These are phyloP conservation scores for Cystobasidium onofrii DNA, from an alignment of 768 basidiomycete genomes.

Conservation along the genomic window DNA sequence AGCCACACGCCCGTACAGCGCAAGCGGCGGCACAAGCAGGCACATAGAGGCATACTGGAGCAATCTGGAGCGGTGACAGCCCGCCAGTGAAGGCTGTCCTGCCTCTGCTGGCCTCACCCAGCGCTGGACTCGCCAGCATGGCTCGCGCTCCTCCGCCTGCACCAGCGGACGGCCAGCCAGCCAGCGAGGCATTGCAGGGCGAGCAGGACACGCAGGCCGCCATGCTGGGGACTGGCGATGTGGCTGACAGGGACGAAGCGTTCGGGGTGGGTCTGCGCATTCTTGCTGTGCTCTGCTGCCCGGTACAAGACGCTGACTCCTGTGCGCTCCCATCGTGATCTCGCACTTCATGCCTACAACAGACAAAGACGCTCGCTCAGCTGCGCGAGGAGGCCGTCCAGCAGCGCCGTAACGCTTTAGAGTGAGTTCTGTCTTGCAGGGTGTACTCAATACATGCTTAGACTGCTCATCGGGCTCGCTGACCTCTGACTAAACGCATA, in stretches of 20 bases:
- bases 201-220: background rate
- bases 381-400: slow-evolving; percentile 16
- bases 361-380: slow-evolving; percentile 28
- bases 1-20: background rate
- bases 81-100: background rate
- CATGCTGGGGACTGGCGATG: background rate
- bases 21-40: background rate
- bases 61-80: background rate
- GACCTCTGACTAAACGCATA: background rate
- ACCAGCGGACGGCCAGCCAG: background rate
- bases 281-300: background rate
- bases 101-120: background rate
- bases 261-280: background rate
- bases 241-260: background rate
- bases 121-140: background rate
- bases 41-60: background rate
- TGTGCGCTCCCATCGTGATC: background rate
- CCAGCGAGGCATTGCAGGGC: background rate
- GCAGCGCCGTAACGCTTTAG: slow-evolving; percentile 5
- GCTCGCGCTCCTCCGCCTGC: slow-evolving; percentile 3
- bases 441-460: background rate
- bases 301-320: background rate
- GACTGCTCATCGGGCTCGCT: background rate
- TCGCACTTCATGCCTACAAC: background rate
- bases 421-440: background rate